Percentiles rank a stretch among this genome's conserved stretches.
phyloP scores from a whole-genome alignment of 1,284 basidiomycete genomes.

The Ceratobasidium sp. region DNA sequence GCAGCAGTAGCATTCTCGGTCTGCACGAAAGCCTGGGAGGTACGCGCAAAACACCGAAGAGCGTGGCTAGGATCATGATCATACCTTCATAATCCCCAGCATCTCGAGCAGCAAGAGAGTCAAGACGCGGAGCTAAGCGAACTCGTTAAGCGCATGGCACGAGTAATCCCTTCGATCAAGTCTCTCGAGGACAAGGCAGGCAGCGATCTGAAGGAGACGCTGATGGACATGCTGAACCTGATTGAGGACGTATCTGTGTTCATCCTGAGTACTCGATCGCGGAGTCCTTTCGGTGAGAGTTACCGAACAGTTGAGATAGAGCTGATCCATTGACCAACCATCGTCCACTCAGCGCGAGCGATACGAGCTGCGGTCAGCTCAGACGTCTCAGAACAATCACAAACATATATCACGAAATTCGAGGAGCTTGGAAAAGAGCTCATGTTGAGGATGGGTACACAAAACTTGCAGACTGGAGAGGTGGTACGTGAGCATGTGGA shows the following conservation, averaged over 20 bases:
- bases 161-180: slow-evolving; percentile 6
- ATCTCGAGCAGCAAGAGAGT: not conserved
- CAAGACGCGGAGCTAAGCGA: not conserved
- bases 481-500: too few species aligned
- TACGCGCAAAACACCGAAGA: not conserved
- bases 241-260: slow-evolving; percentile 25
- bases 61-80: too few species aligned
- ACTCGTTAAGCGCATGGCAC: not conserved
- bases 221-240: not conserved
- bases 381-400: too few species aligned
- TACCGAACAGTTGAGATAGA: too few species aligned
- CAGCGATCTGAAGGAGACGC: not conserved
- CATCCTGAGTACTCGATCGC: not conserved
- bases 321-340: too few species aligned
- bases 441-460: too few species aligned
- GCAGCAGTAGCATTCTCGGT: not conserved
- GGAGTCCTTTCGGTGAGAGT: not conserved
- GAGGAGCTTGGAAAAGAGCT: too few species aligned
- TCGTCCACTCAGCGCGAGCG: too few species aligned
- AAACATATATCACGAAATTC: too few species aligned
- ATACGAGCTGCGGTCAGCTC: too few species aligned
- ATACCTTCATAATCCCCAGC: not conserved
- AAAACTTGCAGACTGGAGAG: too few species aligned
- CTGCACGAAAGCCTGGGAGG: slow-evolving; percentile 19
- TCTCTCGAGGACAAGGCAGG: not conserved